phyloP scores from a whole-genome alignment of 495 filamentous ascomycete genomes.

The Diplogelasinospora grovesii region DNA sequence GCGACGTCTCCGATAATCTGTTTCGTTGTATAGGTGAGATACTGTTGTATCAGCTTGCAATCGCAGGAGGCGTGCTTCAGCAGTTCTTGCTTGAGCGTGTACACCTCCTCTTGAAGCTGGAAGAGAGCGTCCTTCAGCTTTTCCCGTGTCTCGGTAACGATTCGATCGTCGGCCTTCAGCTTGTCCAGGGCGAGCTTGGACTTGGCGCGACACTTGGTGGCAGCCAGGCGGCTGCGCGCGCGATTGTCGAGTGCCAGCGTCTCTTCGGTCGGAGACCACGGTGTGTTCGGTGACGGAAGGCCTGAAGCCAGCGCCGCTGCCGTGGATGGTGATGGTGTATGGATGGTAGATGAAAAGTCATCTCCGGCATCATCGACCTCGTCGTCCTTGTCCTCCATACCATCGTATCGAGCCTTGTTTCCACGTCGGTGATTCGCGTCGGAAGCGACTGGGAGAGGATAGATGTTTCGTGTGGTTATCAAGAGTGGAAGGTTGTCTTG shows the following conservation, averaged over 20 bases:
- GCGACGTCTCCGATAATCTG: constrained; percentile 2
- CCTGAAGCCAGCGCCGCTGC: neutral
- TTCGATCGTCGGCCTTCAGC: neutral
- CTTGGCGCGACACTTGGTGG: constrained; percentile 1
- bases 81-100: constrained; percentile 3
- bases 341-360: neutral
- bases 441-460: too few species aligned
- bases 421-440: too few species aligned
- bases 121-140: neutral
- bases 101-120: constrained; percentile 1
- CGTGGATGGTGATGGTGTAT: neutral
- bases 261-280: neutral
- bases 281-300: neutral
- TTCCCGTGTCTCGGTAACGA: neutral
- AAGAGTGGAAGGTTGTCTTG: too few species aligned
- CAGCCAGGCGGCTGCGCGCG: neutral
- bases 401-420: too few species aligned
- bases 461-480: too few species aligned
- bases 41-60: neutral
- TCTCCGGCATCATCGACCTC: neutral
- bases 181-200: neutral
- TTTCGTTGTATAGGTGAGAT: neutral
- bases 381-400: too few species aligned
- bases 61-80: constrained; percentile 1
- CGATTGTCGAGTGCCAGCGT: neutral